phyloP scores from a whole-genome alignment of 164 flowering plant genomes.

The Malania oleifera region DNA sequence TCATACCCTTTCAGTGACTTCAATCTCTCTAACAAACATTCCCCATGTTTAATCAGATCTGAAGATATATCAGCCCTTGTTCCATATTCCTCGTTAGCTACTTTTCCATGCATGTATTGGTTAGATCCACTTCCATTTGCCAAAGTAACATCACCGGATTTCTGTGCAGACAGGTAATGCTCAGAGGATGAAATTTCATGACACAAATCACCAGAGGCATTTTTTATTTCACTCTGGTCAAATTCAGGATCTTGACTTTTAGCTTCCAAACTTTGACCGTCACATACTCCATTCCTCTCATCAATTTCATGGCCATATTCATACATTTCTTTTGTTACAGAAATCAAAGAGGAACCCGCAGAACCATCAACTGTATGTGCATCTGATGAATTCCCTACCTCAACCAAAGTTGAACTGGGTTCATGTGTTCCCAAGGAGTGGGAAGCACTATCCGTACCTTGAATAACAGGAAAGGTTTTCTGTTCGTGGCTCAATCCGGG shows the following conservation, averaged over 20 bases:
- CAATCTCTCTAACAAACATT: conserved; percentile 55
- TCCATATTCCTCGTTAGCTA: conserved; percentile 16
- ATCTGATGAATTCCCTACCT: conserved; percentile 11
- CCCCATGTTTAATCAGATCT: conserved; percentile 41
- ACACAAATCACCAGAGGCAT: not conserved
- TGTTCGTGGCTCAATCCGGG: conserved; percentile 21
- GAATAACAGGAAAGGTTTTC: conserved; percentile 18
- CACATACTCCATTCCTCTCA: conserved; percentile 16
- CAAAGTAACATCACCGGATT: conserved; percentile 9
- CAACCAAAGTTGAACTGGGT: conserved; percentile 11
- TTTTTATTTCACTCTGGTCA: conserved; percentile 13
- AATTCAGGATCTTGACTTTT: conserved; percentile 9
- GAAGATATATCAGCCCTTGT: conserved; percentile 27
- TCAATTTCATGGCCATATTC: conserved; percentile 16
- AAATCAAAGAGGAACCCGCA: conserved; percentile 10
- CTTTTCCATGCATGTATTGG: conserved; percentile 2
- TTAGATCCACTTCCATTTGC: conserved; percentile 12
- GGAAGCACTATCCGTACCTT: conserved; percentile 18
- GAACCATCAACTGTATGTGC: conserved; percentile 12
- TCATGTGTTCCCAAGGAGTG: conserved; percentile 6
- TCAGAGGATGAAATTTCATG: not conserved
- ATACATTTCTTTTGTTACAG: conserved; percentile 9
- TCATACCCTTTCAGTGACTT: conserved; percentile 53
- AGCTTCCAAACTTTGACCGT: conserved; percentile 14
- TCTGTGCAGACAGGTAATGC: conserved; percentile 1